A percentile compares a stretch with the other conserved stretches of the same genome.
Conservation (phyloP, 495 filamentous ascomycete genomes). For the Parathielavia hyrcaniae region DNA sequence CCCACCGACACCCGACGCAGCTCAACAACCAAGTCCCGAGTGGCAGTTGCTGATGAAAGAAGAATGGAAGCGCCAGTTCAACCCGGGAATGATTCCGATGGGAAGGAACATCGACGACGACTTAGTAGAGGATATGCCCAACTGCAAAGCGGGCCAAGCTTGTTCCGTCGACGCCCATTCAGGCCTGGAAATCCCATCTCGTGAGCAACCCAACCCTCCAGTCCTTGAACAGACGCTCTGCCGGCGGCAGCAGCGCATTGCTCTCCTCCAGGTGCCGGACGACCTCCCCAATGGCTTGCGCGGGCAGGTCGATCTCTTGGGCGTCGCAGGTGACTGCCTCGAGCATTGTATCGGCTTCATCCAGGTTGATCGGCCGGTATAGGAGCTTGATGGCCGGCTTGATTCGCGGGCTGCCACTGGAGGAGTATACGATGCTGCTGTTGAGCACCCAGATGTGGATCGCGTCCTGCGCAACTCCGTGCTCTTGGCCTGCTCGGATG, state of each 20-base stretch:
- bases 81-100: no score
- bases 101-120: no score
- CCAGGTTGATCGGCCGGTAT: constrained; percentile 43
- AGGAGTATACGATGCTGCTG: constrained; percentile 57
- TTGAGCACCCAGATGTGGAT: constrained; percentile 65
- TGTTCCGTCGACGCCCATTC: neutral
- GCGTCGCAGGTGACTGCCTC: constrained; percentile 49
- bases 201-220: constrained; percentile 64
- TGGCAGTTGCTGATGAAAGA: no score
- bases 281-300: constrained; percentile 43
- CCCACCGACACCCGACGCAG: no score
- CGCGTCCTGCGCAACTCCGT: constrained; percentile 20
- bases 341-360: constrained; percentile 49
- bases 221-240: constrained; percentile 51
- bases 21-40: no score
- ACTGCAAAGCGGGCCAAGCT: no score
- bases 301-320: constrained; percentile 61
- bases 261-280: constrained; percentile 41
- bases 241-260: constrained; percentile 49
- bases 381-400: constrained; percentile 61
- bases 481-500: neutral
- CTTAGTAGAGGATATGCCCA: no score
- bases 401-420: constrained; percentile 19
- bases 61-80: no score
- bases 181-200: constrained; percentile 25